Conservation (phyloP, 352 stramenopile genomes). For the Pythium scleroteichum region DNA sequence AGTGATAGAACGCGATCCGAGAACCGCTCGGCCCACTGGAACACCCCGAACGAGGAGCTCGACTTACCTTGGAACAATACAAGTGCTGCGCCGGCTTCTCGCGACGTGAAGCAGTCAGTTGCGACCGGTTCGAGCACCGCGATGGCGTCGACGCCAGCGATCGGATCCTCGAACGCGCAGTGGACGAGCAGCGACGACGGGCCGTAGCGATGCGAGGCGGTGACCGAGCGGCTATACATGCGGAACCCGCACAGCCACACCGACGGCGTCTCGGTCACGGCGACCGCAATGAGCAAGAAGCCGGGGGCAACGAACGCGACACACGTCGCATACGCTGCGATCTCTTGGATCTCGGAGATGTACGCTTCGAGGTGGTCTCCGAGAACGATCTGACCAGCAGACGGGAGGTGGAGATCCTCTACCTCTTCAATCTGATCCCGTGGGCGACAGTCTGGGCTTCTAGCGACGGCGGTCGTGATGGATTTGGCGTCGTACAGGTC, state of each 20-base stretch:
- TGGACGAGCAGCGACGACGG: slow-evolving; percentile 38
- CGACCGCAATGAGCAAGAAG: slow-evolving; percentile 44
- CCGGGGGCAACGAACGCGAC: slow-evolving; percentile 41
- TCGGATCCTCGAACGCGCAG: slow-evolving; percentile 39
- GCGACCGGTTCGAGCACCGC: not conserved
- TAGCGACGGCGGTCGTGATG: not conserved
- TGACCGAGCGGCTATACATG: slow-evolving; percentile 32
- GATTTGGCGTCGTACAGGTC: slow-evolving; percentile 41
- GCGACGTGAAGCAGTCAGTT: not conserved
- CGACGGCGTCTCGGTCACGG: not conserved
- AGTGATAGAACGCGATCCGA: slow-evolving; percentile 48
- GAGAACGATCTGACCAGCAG: slow-evolving; percentile 44
- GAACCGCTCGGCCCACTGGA: slow-evolving; percentile 61
- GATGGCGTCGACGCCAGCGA: not conserved
- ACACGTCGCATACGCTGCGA: slow-evolving; percentile 30
- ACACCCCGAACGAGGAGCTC: slow-evolving; percentile 28
- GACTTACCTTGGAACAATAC: slow-evolving; percentile 29
- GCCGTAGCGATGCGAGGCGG: not conserved
- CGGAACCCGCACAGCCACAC: slow-evolving; percentile 55
- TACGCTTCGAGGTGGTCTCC: slow-evolving; percentile 25
- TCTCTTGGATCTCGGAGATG: not conserved
- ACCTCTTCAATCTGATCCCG: not conserved
- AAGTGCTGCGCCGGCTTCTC: slow-evolving; percentile 35
- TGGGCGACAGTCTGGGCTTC: no score
- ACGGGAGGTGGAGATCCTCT: slow-evolving; percentile 27